Evolutionary conservation across 2,329 filamentous ascomycete genomes (phyloP).

Genomic region (Remersonia thermophila): DNA sequence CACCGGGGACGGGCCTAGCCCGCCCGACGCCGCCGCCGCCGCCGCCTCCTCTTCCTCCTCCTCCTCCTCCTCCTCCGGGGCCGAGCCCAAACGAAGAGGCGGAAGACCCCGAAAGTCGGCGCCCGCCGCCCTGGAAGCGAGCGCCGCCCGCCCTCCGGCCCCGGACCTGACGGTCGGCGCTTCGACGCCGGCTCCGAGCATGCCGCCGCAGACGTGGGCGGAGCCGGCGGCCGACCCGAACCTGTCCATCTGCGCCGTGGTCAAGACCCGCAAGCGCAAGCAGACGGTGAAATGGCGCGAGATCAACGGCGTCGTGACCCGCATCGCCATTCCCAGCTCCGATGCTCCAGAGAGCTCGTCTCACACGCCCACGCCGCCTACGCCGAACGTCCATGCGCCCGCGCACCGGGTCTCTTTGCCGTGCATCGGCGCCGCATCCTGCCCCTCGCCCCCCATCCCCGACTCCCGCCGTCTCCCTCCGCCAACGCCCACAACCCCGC

Average conservation of each 20-base stretch:
- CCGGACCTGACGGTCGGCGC: no score
- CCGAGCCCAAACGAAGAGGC: not conserved
- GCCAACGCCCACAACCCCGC: slow-evolving; percentile 3
- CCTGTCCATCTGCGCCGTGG: slow-evolving; percentile 36
- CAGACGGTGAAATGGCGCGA: slow-evolving; percentile 26
- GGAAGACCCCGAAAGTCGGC: not conserved
- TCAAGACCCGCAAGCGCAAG: slow-evolving; percentile 37
- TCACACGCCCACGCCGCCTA: not conserved
- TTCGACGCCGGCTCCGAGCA: no score
- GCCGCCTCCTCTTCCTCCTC: not conserved
- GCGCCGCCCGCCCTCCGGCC: no score
- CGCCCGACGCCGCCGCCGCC: not conserved
- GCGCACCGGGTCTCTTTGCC: not conserved
- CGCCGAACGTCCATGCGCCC: no score
- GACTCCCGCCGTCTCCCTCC: slow-evolving; percentile 2
- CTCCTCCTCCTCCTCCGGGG: not conserved
- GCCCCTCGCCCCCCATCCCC: not conserved
- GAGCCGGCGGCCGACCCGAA: slow-evolving; percentile 1
- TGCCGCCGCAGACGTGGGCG: no score
- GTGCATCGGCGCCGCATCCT: not conserved
- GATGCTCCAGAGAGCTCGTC: slow-evolving; percentile 3
- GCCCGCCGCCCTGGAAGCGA: not conserved
- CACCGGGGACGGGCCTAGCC: slow-evolving; percentile 15
- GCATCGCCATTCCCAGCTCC: slow-evolving; percentile 9
- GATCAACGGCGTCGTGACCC: slow-evolving; percentile 27